These are phyloP conservation scores for Ogataea corticis DNA, from an alignment of 805 yeast genomes.

Conservation along the genomic window DNA sequence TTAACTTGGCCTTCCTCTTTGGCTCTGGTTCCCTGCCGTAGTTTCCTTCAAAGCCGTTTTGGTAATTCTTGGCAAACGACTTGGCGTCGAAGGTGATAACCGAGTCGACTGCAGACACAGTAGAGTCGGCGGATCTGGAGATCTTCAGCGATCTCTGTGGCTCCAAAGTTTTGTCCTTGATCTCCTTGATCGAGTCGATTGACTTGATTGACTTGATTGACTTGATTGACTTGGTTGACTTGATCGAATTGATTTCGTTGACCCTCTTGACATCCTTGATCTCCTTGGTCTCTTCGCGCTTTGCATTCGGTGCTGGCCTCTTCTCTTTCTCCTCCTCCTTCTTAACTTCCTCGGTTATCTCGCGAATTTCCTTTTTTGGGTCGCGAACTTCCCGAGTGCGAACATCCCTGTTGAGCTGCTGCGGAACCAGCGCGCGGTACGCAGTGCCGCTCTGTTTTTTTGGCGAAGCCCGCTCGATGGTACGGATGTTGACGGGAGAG, in stretches of 20 bases:
- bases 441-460: background rate
- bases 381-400: no score
- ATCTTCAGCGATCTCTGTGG: no score
- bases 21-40: background rate
- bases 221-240: no score
- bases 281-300: background rate
- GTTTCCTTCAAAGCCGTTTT: conserved; percentile 21
- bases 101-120: background rate
- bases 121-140: no score
- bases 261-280: no score
- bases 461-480: background rate
- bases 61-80: conserved; percentile 23
- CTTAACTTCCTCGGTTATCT: background rate
- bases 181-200: background rate
- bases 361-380: no score
- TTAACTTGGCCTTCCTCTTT: conserved; percentile 8
- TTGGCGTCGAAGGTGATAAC: conserved; percentile 20
- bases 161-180: no score
- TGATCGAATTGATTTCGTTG: background rate
- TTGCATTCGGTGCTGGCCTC: background rate
- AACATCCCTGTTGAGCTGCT: background rate
- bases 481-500: background rate
- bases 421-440: conserved; percentile 3
- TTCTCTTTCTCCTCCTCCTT: background rate
- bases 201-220: background rate